Conservation (phyloP, 1,139 yeast species). For the Arxiozyma heterogenica region DNA sequence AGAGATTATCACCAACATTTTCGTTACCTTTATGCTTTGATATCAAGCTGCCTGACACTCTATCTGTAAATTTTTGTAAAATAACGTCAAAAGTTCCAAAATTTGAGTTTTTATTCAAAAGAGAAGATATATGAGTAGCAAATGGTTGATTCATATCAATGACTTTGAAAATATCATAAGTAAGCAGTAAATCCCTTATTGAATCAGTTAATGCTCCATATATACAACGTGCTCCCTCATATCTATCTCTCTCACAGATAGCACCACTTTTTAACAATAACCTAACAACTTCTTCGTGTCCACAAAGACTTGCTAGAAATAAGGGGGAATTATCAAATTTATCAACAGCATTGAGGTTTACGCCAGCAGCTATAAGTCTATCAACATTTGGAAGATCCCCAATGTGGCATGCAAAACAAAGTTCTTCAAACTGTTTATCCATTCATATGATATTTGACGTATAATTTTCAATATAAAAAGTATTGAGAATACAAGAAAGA, state of each 20-base stretch:
- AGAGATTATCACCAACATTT: neutral
- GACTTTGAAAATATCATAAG: constrained; percentile 59
- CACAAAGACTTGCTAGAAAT: constrained; percentile 65
- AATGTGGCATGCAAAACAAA: constrained; percentile 58
- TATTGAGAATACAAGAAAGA: neutral
- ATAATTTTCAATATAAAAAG: too few relatives aligned
- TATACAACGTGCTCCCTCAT: constrained; percentile 70
- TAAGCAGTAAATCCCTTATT: constrained; percentile 49
- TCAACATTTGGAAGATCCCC: constrained; percentile 64
- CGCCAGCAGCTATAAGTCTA: constrained; percentile 44
- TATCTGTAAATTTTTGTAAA: neutral
- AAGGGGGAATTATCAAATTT: constrained; percentile 70
- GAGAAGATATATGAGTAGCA: constrained; percentile 55
- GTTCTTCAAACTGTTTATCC: constrained; percentile 25
- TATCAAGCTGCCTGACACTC: neutral
- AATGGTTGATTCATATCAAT: constrained; percentile 67
- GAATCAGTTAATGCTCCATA: constrained; percentile 68
- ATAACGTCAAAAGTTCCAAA: constrained; percentile 20
- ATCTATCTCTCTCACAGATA: constrained; percentile 67
- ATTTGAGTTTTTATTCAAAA: constrained; percentile 33
- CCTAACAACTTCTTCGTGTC: constrained; percentile 55
- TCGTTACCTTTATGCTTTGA: neutral
- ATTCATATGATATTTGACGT: constrained; percentile 1
- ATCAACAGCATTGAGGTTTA: constrained; percentile 54
- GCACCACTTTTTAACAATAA: constrained; percentile 60